Evolutionary conservation across 1,139 yeast species (phyloP).

Genomic region (Yamadazyma oceani): DNA sequence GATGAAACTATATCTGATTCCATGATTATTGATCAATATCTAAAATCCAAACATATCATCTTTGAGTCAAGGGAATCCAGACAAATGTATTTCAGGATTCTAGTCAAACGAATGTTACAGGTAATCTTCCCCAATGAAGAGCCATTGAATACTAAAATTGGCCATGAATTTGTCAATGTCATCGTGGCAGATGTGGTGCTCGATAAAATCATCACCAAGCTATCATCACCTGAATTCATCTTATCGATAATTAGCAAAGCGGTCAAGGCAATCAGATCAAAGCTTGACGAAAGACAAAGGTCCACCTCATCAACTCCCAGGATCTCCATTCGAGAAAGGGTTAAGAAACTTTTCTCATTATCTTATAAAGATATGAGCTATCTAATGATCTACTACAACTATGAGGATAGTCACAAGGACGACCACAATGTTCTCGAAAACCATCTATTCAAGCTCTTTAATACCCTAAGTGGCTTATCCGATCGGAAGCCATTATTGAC

Average conservation of each 20-base stretch:
- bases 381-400: slow-evolving; percentile 13
- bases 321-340: slow-evolving; percentile 7
- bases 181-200: slow-evolving; percentile 39
- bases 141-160: slow-evolving; percentile 28
- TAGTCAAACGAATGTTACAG: slow-evolving; percentile 24
- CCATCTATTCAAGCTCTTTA: slow-evolving; percentile 25
- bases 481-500: slow-evolving; percentile 29
- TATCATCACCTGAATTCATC: slow-evolving; percentile 33
- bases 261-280: slow-evolving; percentile 1
- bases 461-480: slow-evolving; percentile 30
- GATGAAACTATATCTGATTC: slow-evolving; percentile 1
- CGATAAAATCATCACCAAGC: slow-evolving; percentile 26
- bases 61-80: slow-evolving; percentile 15
- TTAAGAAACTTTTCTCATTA: slow-evolving; percentile 9
- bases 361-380: slow-evolving; percentile 17
- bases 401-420: slow-evolving; percentile 5
- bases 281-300: slow-evolving; percentile 4
- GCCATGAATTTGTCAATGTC: slow-evolving; percentile 26
- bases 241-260: slow-evolving; percentile 17
- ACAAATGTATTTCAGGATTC: slow-evolving; percentile 24
- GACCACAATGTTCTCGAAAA: slow-evolving; percentile 14
- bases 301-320: slow-evolving; percentile 2
- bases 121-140: slow-evolving; percentile 18
- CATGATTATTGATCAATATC: slow-evolving; percentile 16
- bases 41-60: slow-evolving; percentile 19